phyloP scores from a whole-genome alignment of 164 flowering plant species.

The Berberis vulgaris region DNA sequence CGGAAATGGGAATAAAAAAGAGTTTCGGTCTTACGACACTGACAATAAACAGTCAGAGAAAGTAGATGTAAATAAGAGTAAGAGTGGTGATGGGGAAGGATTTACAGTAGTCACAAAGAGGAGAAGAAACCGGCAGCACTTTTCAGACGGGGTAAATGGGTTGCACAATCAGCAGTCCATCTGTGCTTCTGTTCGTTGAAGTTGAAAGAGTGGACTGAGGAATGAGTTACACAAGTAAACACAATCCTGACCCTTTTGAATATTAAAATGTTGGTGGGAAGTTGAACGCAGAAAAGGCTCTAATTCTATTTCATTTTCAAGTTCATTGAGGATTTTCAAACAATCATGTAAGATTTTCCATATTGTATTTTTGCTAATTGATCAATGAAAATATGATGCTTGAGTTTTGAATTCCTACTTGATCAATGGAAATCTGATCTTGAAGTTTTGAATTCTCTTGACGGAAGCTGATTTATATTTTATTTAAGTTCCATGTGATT shows the following conservation, averaged over 20 bases:
- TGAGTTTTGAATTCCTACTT: neutral
- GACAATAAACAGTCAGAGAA: slow-evolving; percentile 11
- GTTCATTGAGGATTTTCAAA: neutral
- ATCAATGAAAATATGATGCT: neutral
- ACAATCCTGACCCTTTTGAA: neutral
- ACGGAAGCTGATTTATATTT: neutral
- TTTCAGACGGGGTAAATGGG: slow-evolving; percentile 40
- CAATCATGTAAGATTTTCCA: neutral
- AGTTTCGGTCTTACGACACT: neutral
- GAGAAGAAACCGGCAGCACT: slow-evolving; percentile 57
- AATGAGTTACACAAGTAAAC: neutral
- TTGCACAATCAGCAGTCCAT: slow-evolving; percentile 55
- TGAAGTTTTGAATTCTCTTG: neutral
- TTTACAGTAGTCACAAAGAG: slow-evolving; percentile 64
- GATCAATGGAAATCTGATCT: neutral
- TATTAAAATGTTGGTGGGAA: neutral
- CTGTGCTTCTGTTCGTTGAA: slow-evolving; percentile 65
- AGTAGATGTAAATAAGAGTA: slow-evolving; percentile 24
- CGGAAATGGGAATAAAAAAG: slow-evolving; percentile 29
- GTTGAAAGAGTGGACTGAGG: neutral
- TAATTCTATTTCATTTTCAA: neutral
- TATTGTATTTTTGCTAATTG: neutral
- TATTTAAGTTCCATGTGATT: no score
- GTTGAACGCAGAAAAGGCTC: neutral
- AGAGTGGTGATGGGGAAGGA: slow-evolving; percentile 60